These are phyloP conservation scores for Penicillium sp. DNA, from an alignment of 2,329 filamentous ascomycete genomes.

Conservation along the genomic window DNA sequence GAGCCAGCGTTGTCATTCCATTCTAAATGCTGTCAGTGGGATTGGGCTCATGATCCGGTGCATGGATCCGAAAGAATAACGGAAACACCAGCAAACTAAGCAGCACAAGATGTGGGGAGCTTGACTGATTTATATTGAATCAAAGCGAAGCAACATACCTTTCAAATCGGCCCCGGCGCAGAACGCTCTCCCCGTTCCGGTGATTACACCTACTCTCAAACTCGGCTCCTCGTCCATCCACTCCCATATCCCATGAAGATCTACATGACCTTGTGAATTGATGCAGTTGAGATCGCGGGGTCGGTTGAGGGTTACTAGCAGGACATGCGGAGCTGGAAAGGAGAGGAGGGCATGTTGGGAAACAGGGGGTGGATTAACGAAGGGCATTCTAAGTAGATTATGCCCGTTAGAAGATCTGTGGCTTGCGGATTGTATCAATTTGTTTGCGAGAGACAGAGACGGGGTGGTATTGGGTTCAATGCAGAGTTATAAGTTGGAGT, in stretches of 20 bases:
- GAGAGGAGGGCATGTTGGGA: conserved; percentile 35
- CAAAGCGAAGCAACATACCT: conserved; percentile 20
- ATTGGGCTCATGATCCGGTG: too few relatives aligned
- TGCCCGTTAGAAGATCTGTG: neutral
- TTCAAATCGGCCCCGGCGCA: conserved; percentile 49
- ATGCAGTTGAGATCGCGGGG: conserved; percentile 47
- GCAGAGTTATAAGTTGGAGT: neutral
- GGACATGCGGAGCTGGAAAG: conserved; percentile 47
- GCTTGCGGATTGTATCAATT: neutral
- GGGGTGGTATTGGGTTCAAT: neutral
- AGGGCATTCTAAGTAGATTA: conserved; percentile 22
- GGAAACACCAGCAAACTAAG: too few relatives aligned
- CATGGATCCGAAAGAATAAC: too few relatives aligned
- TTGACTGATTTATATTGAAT: too few relatives aligned
- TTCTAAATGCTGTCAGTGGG: conserved; percentile 28
- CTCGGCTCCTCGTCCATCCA: conserved; percentile 48
- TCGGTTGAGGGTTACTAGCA: conserved; percentile 50
- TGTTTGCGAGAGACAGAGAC: neutral
- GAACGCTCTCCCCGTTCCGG: conserved; percentile 44
- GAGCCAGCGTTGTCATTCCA: conserved; percentile 30
- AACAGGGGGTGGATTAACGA: conserved; percentile 32
- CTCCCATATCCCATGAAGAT: conserved; percentile 44
- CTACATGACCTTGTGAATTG: conserved; percentile 41
- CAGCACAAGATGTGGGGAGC: too few relatives aligned
- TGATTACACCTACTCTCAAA: conserved; percentile 43